Evolutionary conservation across 2,329 filamentous ascomycete genomes (phyloP), one percentile per base, ranked within the genome.

Genomic region (Ophiostoma novo-ulmi): DNA sequence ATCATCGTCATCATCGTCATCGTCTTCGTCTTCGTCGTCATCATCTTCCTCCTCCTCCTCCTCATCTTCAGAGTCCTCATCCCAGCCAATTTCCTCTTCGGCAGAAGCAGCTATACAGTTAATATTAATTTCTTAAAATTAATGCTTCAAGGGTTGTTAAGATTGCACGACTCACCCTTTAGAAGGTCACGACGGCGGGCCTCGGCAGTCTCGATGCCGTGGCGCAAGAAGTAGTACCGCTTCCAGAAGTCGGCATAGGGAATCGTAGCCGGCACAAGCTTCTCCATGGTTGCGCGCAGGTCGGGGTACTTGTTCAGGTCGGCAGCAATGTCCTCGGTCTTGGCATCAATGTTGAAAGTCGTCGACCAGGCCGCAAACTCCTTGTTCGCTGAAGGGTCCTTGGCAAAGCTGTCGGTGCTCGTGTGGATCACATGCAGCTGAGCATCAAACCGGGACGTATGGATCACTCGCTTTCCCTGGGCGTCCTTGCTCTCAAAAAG

Each of bases 341-440:
- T 94, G 77, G 85, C 85, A 69, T 94, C 93, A 17, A 91, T 88
- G 75, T 94, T 88, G 77, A 98, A 98, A 0, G 83, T 84, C 73
- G 87, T 83, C 70, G 86, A 85, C 89, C 94, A 98, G 5, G 82
- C 79, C 11, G 88, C 85, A 82, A 90, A 98, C 79, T 96, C 89
- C 17, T 87, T 84, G 67, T 89, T 89, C 14, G 69, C 67, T 8
- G 86, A 85, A 0, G 94, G 93, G 76, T 98, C 93, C 77, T 91
- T 91, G 70, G 87, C 87, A 80, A 98, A 97, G 75, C 89, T 92
- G 73, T 95, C 91, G 55, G 89, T 80, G 26, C 89, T 91, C 5
- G 92, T 94, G 79, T 99, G 95, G 72, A 99, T 94, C 44, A 97
- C 93, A 78, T 99, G 94, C 73, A 99, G 83, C 80, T 98, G 95